A percentile compares a stretch with the other conserved stretches of the same genome.
phyloP scores from a whole-genome alignment of 345 rosid species.

The Barbarea vulgaris region DNA sequence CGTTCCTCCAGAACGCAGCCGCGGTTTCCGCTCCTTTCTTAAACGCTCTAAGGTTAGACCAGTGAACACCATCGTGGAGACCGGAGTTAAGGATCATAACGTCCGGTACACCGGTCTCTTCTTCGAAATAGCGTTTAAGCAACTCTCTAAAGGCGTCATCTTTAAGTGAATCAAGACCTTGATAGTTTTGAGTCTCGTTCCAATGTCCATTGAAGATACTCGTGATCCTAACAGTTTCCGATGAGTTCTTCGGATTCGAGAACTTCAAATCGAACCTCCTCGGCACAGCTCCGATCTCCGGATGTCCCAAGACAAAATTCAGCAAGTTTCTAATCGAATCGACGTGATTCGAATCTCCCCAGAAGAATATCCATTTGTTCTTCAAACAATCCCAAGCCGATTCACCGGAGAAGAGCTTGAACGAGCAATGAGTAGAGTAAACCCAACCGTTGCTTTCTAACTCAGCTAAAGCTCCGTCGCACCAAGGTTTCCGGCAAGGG shows the following conservation, averaged over 20 bases:
- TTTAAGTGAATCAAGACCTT: slow-evolving; percentile 75
- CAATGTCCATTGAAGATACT: slow-evolving; percentile 92
- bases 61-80: slow-evolving; percentile 78
- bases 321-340: slow-evolving; percentile 86
- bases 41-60: slow-evolving; percentile 55
- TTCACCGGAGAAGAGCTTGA: slow-evolving; percentile 52
- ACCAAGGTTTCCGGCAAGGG: slow-evolving; percentile 81
- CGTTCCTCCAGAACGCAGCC: slow-evolving; percentile 69
- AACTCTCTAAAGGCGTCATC: slow-evolving; percentile 54
- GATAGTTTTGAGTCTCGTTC: slow-evolving; percentile 76
- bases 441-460: slow-evolving; percentile 98
- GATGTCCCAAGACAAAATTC: slow-evolving; percentile 65
- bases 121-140: slow-evolving; percentile 65
- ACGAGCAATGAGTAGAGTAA: slow-evolving; percentile 82
- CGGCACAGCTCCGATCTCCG: slow-evolving; percentile 59
- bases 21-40: slow-evolving; percentile 58
- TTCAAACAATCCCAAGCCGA: slow-evolving; percentile 78
- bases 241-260: slow-evolving; percentile 61
- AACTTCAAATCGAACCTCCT: slow-evolving; percentile 80
- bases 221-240: slow-evolving; percentile 72
- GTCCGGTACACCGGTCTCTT: slow-evolving; percentile 60
- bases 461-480: slow-evolving; percentile 53
- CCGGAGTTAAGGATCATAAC: slow-evolving; percentile 79
- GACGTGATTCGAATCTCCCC: slow-evolving; percentile 95
- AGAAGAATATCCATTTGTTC: slow-evolving; percentile 80